Conservation (phyloP, 495 filamentous ascomycete species). For the Xylaria scruposa region DNA sequence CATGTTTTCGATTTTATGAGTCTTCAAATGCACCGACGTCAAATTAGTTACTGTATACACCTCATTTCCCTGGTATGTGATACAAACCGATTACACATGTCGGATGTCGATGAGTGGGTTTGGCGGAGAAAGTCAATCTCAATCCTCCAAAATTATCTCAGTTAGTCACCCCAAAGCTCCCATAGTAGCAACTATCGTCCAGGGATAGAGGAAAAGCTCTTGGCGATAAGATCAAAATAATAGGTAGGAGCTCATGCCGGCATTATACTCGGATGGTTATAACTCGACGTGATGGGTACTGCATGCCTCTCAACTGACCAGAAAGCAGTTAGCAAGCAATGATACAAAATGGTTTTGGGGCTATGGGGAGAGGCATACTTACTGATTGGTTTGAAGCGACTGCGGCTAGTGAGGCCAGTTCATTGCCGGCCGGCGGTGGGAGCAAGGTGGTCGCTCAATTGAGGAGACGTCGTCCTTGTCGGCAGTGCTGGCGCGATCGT, state of each 20-base stretch:
- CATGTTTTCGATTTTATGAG: neutral
- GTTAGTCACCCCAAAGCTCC: slow-evolving; percentile 5
- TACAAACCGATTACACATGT: neutral
- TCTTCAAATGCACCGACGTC: slow-evolving; percentile 13
- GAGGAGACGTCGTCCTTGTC: slow-evolving; percentile 36
- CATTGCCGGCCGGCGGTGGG: slow-evolving; percentile 2
- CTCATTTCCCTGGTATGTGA: neutral
- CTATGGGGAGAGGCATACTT: slow-evolving; percentile 14
- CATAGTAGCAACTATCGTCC: neutral
- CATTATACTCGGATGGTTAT: neutral
- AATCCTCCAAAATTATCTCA: neutral
- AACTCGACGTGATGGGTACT: neutral
- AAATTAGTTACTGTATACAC: slow-evolving; percentile 7
- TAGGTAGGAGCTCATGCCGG: neutral
- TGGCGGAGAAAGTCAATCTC: neutral
- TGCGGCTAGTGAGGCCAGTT: slow-evolving; percentile 31
- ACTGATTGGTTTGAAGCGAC: slow-evolving; percentile 25
- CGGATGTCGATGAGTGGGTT: neutral
- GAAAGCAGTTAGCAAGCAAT: neutral
- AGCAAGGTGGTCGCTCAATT: slow-evolving; percentile 27
- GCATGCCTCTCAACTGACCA: neutral
- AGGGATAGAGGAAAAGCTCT: neutral
- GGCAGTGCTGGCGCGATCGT: slow-evolving; percentile 23
- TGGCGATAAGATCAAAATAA: slow-evolving; percentile 6
- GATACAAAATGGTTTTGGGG: neutral